Conservation (phyloP, 805 yeast species). For the Metschnikowia peoriensis region DNA sequence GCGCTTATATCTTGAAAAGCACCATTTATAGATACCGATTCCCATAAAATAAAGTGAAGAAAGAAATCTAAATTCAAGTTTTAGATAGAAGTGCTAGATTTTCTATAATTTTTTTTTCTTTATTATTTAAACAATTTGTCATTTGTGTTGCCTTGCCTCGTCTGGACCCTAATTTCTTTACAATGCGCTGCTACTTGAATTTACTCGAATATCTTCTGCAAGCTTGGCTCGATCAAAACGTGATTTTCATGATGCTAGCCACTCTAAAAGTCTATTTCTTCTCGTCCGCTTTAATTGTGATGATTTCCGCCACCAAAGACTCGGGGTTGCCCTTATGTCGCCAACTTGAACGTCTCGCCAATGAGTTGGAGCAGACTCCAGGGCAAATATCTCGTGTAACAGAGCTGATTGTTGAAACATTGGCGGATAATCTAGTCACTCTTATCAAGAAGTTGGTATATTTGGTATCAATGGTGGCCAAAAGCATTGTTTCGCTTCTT, state of each 20-base stretch:
- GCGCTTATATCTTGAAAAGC: not conserved
- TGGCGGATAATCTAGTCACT: constrained; percentile 48
- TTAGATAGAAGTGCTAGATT: too few species aligned
- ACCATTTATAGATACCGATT: not conserved
- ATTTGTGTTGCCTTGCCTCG: not conserved
- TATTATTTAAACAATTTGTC: not conserved
- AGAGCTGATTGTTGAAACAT: constrained; percentile 47
- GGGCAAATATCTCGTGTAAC: constrained; percentile 55
- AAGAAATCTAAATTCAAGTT: not conserved
- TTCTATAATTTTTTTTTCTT: too few species aligned
- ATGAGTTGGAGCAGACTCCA: constrained; percentile 47
- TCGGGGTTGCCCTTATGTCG: constrained; percentile 43
- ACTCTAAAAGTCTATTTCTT: constrained; percentile 63
- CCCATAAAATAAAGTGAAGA: not conserved
- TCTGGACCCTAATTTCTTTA: not conserved
- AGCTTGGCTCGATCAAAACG: constrained; percentile 62
- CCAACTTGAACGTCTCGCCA: constrained; percentile 36
- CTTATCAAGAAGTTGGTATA: constrained; percentile 57
- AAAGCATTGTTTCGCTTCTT: constrained; percentile 11
- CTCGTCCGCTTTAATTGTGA: constrained; percentile 40
- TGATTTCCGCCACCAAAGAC: constrained; percentile 36
- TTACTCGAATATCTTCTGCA: constrained; percentile 59
- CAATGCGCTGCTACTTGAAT: constrained; percentile 37
- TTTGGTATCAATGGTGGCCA: constrained; percentile 46
- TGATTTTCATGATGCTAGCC: constrained; percentile 54